A percentile compares a stretch with the other conserved stretches of the same genome.
These are phyloP conservation scores for Claviceps lovelessii DNA, from an alignment of 2,329 filamentous ascomycete species.

Conservation along the genomic window DNA sequence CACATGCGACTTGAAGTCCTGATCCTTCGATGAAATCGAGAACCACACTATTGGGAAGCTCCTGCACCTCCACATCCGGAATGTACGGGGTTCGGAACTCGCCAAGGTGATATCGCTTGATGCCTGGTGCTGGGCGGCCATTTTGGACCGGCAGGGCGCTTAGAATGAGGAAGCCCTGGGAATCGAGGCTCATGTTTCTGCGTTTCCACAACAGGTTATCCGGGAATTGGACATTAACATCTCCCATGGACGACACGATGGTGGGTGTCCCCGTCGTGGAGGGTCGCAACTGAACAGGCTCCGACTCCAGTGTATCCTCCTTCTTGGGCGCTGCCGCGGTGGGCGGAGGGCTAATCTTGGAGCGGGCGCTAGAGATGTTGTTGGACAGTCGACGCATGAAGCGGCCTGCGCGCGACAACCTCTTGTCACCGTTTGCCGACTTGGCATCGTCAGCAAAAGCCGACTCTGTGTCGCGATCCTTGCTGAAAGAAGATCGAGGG, in stretches of 20 bases:
- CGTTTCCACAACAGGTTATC: constrained; percentile 95
- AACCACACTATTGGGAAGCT: constrained; percentile 72
- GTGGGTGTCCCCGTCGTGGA: constrained; percentile 20
- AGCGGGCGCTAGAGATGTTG: constrained; percentile 33
- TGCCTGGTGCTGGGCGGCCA: constrained; percentile 28
- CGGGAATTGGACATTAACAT: constrained; percentile 94
- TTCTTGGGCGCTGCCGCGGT: constrained; percentile 38
- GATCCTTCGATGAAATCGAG: constrained; percentile 47
- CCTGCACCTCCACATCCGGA: constrained; percentile 82
- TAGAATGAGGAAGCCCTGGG: constrained; percentile 69
- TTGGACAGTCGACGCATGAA: constrained; percentile 44
- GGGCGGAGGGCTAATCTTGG: constrained; percentile 28
- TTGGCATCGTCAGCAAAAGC: constrained; percentile 33
- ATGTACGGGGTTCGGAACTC: constrained; percentile 69
- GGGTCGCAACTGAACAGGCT: constrained; percentile 11
- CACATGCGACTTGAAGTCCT: constrained; percentile 49
- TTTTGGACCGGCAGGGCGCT: constrained; percentile 45
- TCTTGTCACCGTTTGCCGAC: constrained; percentile 27
- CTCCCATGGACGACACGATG: constrained; percentile 58
- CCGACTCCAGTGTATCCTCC: constrained; percentile 24
- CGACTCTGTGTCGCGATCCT: constrained; percentile 25
- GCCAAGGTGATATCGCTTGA: constrained; percentile 71
- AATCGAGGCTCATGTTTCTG: constrained; percentile 73
- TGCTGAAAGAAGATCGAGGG: constrained; percentile 36
- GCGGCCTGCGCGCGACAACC: constrained; percentile 37